Evolutionary conservation across 1,284 basidiomycete genomes (phyloP).

Genomic region (Veloporphyrellus conicus): DNA sequence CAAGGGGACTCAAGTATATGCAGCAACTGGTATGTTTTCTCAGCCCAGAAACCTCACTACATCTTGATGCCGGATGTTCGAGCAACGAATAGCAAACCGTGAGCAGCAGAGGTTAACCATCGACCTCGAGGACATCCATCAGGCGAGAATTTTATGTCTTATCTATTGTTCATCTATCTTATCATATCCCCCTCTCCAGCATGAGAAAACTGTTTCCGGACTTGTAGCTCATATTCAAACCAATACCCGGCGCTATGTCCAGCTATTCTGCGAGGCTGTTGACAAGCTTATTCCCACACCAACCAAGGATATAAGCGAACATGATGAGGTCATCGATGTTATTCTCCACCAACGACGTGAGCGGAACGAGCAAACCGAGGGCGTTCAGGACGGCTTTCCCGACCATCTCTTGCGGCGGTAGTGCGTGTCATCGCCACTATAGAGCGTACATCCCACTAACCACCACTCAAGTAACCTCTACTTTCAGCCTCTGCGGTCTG

Average conservation of each 20-base stretch:
- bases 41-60: slow-evolving; percentile 26
- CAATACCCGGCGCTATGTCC: slow-evolving; percentile 89
- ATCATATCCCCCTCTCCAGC: slow-evolving; percentile 34
- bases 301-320: slow-evolving; percentile 81
- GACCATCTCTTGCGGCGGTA: slow-evolving; percentile 90
- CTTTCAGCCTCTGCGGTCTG: slow-evolving; percentile 78
- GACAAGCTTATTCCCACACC: slow-evolving; percentile 85
- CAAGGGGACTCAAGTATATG: slow-evolving; percentile 76
- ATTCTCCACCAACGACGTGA: slow-evolving; percentile 90
- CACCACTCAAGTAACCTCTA: slow-evolving; percentile 74
- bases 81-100: slow-evolving; percentile 92
- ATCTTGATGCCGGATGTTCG: slow-evolving; percentile 24
- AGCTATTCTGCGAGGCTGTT: slow-evolving; percentile 86
- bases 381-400: slow-evolving; percentile 74
- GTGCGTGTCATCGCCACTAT: slow-evolving; percentile 49
- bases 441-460: slow-evolving; percentile 18
- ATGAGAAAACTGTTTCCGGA: slow-evolving; percentile 62
- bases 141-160: slow-evolving; percentile 40
- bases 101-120: slow-evolving; percentile 82
- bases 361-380: slow-evolving; percentile 76
- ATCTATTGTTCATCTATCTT: neutral
- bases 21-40: slow-evolving; percentile 69
- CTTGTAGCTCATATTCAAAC: slow-evolving; percentile 73
- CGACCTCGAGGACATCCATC: slow-evolving; percentile 76
- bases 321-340: slow-evolving; percentile 91